These are phyloP conservation scores for Dalechampia spathulata DNA, from an alignment of 441 rosid species.

Conservation along the genomic window DNA sequence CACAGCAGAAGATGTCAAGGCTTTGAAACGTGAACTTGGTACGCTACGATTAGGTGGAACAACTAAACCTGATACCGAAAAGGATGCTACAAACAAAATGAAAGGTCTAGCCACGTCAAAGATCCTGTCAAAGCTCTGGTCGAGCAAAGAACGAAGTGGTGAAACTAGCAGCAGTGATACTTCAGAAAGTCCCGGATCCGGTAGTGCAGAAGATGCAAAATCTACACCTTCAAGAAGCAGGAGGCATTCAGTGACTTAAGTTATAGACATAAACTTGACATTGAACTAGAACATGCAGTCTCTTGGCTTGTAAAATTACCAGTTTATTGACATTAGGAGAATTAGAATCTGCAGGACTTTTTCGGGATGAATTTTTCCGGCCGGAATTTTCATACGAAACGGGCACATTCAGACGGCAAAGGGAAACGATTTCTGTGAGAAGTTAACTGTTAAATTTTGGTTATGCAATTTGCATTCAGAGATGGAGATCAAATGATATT, in stretches of 20 bases:
- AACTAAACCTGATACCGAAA: conserved; percentile 31
- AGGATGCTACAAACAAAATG: conserved; percentile 40
- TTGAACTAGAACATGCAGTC: neutral
- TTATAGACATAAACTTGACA: neutral
- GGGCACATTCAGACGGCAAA: conserved; percentile 21
- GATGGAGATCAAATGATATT: no score
- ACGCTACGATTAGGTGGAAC: conserved; percentile 30
- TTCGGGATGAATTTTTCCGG: conserved; percentile 14
- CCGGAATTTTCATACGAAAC: conserved; percentile 21
- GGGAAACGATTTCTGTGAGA: conserved; percentile 13
- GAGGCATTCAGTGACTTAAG: conserved; percentile 73
- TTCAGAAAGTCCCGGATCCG: conserved; percentile 67
- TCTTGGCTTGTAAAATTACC: conserved; percentile 29
- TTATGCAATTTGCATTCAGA: neutral
- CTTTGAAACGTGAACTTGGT: conserved; percentile 28
- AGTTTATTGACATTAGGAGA: conserved; percentile 20
- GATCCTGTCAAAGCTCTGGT: conserved; percentile 70
- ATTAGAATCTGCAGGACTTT: conserved; percentile 22
- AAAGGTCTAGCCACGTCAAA: conserved; percentile 67
- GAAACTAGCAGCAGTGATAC: conserved; percentile 78
- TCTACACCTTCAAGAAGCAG: conserved; percentile 61
- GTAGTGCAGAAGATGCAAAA: conserved; percentile 48
- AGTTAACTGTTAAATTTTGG: conserved; percentile 5
- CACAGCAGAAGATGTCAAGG: conserved; percentile 36
- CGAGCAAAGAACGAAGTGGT: conserved; percentile 46